These are phyloP conservation scores for Cutaneotrichosporon arboriforme DNA, from an alignment of 1,284 basidiomycete genomes.

Conservation along the genomic window DNA sequence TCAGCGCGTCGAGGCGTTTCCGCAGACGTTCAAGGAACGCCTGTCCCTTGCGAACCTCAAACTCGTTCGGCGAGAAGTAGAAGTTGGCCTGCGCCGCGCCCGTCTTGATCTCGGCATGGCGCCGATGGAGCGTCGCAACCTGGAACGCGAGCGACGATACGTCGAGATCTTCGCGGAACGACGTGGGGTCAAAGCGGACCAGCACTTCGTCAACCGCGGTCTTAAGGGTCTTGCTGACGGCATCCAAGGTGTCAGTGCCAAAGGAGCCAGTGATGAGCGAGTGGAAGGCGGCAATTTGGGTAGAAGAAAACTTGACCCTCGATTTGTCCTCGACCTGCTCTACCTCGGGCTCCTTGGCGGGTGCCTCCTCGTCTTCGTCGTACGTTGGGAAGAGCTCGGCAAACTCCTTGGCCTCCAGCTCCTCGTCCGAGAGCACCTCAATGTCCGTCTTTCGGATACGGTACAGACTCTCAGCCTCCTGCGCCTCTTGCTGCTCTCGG, in stretches of 20 bases:
- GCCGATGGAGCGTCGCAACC: constrained; percentile 25
- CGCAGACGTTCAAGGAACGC: constrained; percentile 55
- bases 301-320: constrained; percentile 21
- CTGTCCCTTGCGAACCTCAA: constrained; percentile 62
- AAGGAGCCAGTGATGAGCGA: constrained; percentile 22
- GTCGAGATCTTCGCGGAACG: constrained; percentile 32
- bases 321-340: constrained; percentile 11
- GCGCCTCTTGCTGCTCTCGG: constrained; percentile 61
- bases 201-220: constrained; percentile 24
- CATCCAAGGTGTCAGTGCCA: constrained; percentile 5
- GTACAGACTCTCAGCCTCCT: constrained; percentile 72
- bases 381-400: constrained; percentile 76
- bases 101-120: constrained; percentile 46
- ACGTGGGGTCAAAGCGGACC: constrained; percentile 17
- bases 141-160: constrained; percentile 33
- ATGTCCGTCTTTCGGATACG: constrained; percentile 61
- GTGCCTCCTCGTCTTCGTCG: constrained; percentile 52
- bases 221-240: constrained; percentile 15
- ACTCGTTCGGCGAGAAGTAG: constrained; percentile 68
- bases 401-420: constrained; percentile 76
- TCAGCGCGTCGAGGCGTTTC: constrained; percentile 56
- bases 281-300: constrained; percentile 31
- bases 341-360: constrained; percentile 3
- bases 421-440: constrained; percentile 62
- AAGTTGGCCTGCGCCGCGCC: constrained; percentile 59